Evolutionary conservation across 352 stramenopile species (phyloP).

Genomic region (Elongisporangium anandrum): DNA sequence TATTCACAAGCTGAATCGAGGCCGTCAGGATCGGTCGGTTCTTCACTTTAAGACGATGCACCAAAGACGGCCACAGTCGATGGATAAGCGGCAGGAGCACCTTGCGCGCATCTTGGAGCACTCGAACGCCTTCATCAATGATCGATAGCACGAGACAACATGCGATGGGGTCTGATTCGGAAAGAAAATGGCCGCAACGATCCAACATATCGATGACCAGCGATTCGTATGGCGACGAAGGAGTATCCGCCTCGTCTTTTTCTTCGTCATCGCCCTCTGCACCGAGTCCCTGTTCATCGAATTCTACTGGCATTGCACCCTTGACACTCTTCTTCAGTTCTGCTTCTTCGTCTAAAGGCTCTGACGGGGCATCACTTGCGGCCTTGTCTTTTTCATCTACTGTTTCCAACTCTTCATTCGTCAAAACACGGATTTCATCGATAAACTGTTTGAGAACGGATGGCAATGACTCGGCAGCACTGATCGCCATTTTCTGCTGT

Average conservation of each 20-base stretch:
- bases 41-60: conserved; percentile 46
- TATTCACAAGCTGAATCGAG: conserved; percentile 46
- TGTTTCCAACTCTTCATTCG: conserved; percentile 21
- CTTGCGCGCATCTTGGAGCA: conserved; percentile 34
- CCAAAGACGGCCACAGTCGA: conserved; percentile 65
- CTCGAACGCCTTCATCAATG: conserved; percentile 54
- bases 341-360: conserved; percentile 10
- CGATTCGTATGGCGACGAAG: conserved; percentile 30
- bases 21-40: conserved; percentile 64
- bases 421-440: conserved; percentile 56
- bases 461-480: conserved; percentile 3
- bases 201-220: conserved; percentile 74
- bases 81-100: conserved; percentile 73
- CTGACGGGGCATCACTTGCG: conserved; percentile 4
- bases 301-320: conserved; percentile 67
- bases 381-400: neutral
- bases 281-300: conserved; percentile 25
- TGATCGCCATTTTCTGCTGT: conserved; percentile 3
- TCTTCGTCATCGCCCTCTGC: conserved; percentile 18
- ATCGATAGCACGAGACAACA: conserved; percentile 74
- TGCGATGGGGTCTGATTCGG: conserved; percentile 57
- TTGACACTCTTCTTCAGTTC: conserved; percentile 30
- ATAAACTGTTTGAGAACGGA: conserved; percentile 50
- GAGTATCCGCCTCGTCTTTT: conserved; percentile 16
- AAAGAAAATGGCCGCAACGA: conserved; percentile 70